Evolutionary conservation across 331 rosid genomes (phyloP).

Genomic region (Pyrus hybrid): DNA sequence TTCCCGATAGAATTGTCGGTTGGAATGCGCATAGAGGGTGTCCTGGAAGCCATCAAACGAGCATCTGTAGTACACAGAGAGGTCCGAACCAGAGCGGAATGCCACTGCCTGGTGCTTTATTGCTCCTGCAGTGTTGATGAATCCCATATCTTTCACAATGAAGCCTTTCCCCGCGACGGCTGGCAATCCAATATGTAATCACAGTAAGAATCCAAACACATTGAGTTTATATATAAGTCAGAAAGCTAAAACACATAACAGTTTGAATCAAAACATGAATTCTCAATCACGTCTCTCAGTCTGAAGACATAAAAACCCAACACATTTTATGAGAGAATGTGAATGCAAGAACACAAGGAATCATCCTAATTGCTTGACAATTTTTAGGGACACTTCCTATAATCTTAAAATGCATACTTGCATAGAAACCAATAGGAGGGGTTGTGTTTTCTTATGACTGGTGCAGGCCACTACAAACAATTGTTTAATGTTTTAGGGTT

Average conservation of each 20-base stretch:
- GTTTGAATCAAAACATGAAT: background rate
- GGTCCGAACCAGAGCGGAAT: conserved; percentile 61
- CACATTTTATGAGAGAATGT: background rate
- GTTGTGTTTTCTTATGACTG: background rate
- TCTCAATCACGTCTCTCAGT: background rate
- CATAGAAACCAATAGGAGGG: background rate
- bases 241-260: background rate
- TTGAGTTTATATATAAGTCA: background rate
- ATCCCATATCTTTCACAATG: conserved; percentile 59
- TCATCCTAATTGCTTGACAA: background rate
- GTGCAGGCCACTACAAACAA: background rate
- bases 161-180: conserved; percentile 68
- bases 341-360: background rate
- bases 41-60: conserved; percentile 60
- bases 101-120: conserved; percentile 81
- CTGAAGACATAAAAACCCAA: background rate
- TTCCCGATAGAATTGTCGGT: conserved; percentile 80
- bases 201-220: background rate
- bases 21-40: conserved; percentile 77
- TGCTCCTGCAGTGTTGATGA: conserved; percentile 67
- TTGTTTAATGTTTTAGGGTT: background rate
- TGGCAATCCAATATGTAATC: conserved; percentile 16
- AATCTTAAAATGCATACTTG: background rate
- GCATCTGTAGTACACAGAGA: conserved; percentile 51
- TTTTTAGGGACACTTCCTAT: background rate